Conservation (phyloP, 2,329 filamentous ascomycete species). For the Talaromyces sp. region DNA sequence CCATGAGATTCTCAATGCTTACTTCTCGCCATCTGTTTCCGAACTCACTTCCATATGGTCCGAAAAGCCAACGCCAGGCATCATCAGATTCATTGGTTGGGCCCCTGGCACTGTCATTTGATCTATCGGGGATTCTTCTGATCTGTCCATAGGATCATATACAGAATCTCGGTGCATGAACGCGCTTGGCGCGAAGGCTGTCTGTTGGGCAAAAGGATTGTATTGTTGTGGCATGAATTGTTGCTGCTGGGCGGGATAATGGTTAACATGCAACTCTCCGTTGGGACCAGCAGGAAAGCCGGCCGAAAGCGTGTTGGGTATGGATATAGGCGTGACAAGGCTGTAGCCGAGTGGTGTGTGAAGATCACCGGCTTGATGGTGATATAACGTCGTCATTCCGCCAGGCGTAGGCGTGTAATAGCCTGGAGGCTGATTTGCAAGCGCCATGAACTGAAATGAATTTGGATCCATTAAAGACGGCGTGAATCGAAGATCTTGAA, state of each 20-base stretch:
- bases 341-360: conserved; percentile 74
- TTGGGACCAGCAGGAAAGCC: conserved; percentile 59
- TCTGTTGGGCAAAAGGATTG: conserved; percentile 63
- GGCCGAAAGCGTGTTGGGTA: conserved; percentile 66
- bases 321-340: conserved; percentile 75
- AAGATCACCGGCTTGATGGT: conserved; percentile 78
- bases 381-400: conserved; percentile 72
- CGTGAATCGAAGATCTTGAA: conserved; percentile 84
- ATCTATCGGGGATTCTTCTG: conserved; percentile 63
- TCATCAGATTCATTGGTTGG: conserved; percentile 47
- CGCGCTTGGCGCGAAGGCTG: conserved; percentile 68
- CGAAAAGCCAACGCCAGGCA: conserved; percentile 30
- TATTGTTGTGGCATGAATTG: conserved; percentile 57
- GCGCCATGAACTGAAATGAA: conserved; percentile 73
- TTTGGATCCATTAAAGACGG: conserved; percentile 84
- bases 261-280: conserved; percentile 64
- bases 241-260: conserved; percentile 57
- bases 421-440: conserved; percentile 73
- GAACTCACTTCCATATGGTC: conserved; percentile 27
- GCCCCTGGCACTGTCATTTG: conserved; percentile 53
- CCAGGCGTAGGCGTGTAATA: conserved; percentile 88
- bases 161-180: conserved; percentile 78
- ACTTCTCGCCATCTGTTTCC: conserved; percentile 53
- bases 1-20: conserved; percentile 25
- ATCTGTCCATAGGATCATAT: conserved; percentile 74